Evolutionary conservation across 2,329 filamentous ascomycete genomes (phyloP), one percentile per base, ranked within the genome.

Genomic region (Stromatinia cepivora): DNA sequence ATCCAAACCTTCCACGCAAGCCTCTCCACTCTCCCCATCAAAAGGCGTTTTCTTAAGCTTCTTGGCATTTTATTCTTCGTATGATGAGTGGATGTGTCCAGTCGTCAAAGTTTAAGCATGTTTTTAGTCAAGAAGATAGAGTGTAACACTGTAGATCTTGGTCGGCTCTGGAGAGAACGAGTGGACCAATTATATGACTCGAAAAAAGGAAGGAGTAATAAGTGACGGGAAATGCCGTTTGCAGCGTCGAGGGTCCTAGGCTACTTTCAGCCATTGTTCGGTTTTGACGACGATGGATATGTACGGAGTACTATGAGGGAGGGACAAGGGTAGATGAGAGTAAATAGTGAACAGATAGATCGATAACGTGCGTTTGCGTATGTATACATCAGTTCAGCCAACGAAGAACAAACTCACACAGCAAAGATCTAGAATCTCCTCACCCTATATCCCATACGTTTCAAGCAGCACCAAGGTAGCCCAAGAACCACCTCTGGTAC

Each of bases 71-170:
- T 50, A 31, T 25, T 36, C 28, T 31, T 62, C 45, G 45, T 50
- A 62, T 62, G 7, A 7, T 62, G 42, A 62, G 58, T 62, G 58
- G 58, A 9, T 25, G 13, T 48, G 20, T 34, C 6, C 42, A 48
- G 58, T 28, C 58, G 28, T 62, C 58, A 62, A 62, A 62, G 42
- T 62, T 62, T 62, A 62, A 62, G 58, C 58, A 62, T 62, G 58
- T 62, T 62, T 62, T 62, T 62, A 62, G 42, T n/a, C 0, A 17
- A 34, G 58, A 10, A 48, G 25, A 36, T 62, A 48, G 22, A 62
- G 42, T 62, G 31, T 17, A n/a, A 58, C 31, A n/a, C 13, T 39
- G 58, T 62, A 28, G 58, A 62, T 62, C 58, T 28, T 11, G 28
- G 20, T 62, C 42, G 58, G 58, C 42, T 62, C 20, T 34, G 17